These are phyloP conservation scores for Miamiensis avidus DNA, from an alignment of 169 alveolate species.

Conservation along the genomic window DNA sequence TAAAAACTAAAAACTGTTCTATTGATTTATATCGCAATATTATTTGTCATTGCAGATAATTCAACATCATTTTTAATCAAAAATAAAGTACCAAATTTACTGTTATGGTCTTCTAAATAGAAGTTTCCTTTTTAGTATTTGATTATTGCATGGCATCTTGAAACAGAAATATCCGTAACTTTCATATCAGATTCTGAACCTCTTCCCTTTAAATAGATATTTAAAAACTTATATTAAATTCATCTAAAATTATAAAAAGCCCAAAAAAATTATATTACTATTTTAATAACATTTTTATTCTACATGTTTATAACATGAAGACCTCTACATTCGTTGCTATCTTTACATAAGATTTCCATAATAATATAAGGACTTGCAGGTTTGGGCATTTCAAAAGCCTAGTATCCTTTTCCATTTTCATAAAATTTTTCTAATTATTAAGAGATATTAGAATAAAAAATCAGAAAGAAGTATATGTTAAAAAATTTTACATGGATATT, in stretches of 20 bases:
- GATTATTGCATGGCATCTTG: constrained; percentile 47
- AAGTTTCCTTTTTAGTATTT: constrained; percentile 47
- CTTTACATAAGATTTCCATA: neutral
- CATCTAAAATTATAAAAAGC: no score
- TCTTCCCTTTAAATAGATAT: no score
- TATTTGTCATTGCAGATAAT: constrained; percentile 21
- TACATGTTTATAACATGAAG: constrained; percentile 12
- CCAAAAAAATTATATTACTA: neutral
- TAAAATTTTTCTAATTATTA: constrained; percentile 11
- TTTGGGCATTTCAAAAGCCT: neutral
- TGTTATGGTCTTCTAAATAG: constrained; percentile 49
- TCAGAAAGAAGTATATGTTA: constrained; percentile 12
- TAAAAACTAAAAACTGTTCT: constrained; percentile 41
- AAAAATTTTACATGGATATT: constrained; percentile 13
- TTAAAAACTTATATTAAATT: no score
- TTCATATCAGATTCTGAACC: constrained; percentile 52
- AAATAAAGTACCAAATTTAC: constrained; percentile 68
- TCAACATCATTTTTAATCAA: constrained; percentile 29
- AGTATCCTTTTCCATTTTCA: constrained; percentile 10
- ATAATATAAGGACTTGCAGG: neutral
- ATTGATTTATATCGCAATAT: constrained; percentile 35
- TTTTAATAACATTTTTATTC: constrained; percentile 14
- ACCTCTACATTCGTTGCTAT: constrained; percentile 24
- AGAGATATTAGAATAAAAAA: constrained; percentile 2
- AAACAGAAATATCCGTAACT: constrained; percentile 60